Conservation (phyloP, 257 asterid genomes). For the Paulownia fortunei region DNA sequence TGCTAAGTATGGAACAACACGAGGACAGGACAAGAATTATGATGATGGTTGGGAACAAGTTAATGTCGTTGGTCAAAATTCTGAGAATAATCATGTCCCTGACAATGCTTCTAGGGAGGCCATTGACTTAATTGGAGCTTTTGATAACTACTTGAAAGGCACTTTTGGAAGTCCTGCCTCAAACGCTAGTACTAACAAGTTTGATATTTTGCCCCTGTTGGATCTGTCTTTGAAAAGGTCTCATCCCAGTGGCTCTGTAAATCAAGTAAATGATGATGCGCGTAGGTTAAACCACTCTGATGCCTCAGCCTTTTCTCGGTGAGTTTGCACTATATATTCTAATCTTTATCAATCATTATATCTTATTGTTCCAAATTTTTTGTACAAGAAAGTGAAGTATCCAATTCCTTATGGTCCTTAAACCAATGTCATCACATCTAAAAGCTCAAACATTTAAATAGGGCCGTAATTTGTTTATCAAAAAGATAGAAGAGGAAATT, state of each 20-base stretch:
- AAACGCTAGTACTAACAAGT: conserved; percentile 50
- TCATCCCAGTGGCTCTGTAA: conserved; percentile 67
- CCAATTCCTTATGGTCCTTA: background rate
- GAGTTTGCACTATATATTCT: conserved; percentile 37
- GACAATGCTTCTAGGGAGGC: conserved; percentile 57
- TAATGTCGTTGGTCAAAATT: conserved; percentile 35
- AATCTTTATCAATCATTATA: background rate
- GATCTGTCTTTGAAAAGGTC: conserved; percentile 86
- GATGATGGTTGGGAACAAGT: conserved; percentile 37
- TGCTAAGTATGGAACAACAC: conserved; percentile 28
- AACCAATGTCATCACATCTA: background rate
- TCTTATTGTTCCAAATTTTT: background rate
- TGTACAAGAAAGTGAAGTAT: background rate
- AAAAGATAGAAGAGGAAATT: too few species aligned
- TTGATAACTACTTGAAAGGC: conserved; percentile 61
- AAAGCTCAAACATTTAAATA: background rate
- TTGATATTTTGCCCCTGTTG: conserved; percentile 55
- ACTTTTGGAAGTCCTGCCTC: conserved; percentile 44
- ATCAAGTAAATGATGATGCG: conserved; percentile 68
- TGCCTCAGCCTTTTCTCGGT: conserved; percentile 95
- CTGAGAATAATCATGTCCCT: conserved; percentile 39
- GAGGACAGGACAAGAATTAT: conserved; percentile 43
- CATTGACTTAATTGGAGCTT: conserved; percentile 83
- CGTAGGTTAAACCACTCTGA: conserved; percentile 74
- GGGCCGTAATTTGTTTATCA: background rate